These are phyloP conservation scores for Ophidiomyces ophidiicola DNA, from an alignment of 2,329 filamentous ascomycete genomes.

Conservation along the genomic window DNA sequence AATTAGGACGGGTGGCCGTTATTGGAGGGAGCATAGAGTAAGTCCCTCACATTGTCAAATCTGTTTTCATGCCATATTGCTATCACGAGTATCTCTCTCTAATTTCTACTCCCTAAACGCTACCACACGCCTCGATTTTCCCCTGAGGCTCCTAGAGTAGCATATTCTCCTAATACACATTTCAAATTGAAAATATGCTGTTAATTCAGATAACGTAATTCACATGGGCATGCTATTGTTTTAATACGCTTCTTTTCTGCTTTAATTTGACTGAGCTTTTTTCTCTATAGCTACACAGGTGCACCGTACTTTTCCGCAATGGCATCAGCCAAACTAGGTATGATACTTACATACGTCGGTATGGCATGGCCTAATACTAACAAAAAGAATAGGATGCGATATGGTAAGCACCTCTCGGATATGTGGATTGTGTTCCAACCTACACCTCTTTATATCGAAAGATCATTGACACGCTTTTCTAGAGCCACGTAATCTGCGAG, in stretches of 20 bases:
- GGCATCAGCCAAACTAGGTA: conserved; percentile 77
- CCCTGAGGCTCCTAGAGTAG: too few species aligned
- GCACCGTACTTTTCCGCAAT: conserved; percentile 97
- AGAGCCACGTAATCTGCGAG: conserved; percentile 86
- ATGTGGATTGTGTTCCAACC: not conserved
- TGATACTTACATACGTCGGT: conserved; percentile 3
- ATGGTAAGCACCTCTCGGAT: conserved; percentile 51
- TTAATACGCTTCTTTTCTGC: too few species aligned
- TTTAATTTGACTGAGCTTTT: conserved; percentile 3
- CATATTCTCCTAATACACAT: too few species aligned
- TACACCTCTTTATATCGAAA: not conserved
- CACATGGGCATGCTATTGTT: too few species aligned
- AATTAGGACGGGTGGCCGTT: conserved; percentile 81
- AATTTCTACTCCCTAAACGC: too few species aligned
- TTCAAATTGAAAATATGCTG: too few species aligned
- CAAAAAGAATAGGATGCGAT: conserved; percentile 47
- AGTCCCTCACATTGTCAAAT: conserved; percentile 11
- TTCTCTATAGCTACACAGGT: conserved; percentile 58
- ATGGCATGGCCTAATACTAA: conserved; percentile 1
- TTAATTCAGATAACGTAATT: too few species aligned
- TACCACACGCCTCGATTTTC: too few species aligned
- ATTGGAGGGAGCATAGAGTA: conserved; percentile 85
- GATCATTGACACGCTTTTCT: not conserved
- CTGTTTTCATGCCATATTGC: not conserved
- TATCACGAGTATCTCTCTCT: too few species aligned